A percentile compares a stretch with the other conserved stretches of the same genome.
Conservation (phyloP, 352 stramenopile genomes). For the Phytophthora colocasiae region DNA sequence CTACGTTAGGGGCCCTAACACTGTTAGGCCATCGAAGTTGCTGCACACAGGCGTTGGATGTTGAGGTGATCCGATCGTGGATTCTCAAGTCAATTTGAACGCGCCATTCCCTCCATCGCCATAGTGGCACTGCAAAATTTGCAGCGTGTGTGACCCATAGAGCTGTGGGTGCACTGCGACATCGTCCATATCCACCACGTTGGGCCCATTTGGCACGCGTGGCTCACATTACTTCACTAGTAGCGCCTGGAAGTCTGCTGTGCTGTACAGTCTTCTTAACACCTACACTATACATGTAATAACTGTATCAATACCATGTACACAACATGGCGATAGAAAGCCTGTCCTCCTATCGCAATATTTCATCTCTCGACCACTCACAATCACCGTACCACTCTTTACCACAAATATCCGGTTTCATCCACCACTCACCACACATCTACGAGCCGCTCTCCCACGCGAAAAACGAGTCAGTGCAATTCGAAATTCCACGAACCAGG, state of each 20-base stretch:
- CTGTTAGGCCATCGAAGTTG: no score
- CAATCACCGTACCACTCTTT: not conserved
- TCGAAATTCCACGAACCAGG: constrained; percentile 23
- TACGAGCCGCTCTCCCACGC: constrained; percentile 12
- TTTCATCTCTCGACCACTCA: constrained; percentile 12
- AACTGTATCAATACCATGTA: not conserved
- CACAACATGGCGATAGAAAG: no score
- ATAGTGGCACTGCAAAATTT: constrained; percentile 1
- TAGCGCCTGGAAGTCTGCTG: not conserved
- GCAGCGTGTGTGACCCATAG: not conserved
- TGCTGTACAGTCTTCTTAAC: not conserved
- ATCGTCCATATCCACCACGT: not conserved
- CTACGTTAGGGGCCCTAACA: not conserved
- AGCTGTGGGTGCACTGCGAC: constrained; percentile 1
- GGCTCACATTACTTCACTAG: constrained; percentile 5
- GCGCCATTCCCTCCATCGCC: not conserved
- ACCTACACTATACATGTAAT: constrained; percentile 22
- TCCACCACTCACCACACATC: not conserved
- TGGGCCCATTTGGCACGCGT: constrained; percentile 5
- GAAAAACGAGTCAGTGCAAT: constrained; percentile 41
- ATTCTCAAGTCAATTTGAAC: not conserved
- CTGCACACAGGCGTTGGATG: not conserved
- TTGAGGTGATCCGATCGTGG: not conserved
- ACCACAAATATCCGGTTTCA: constrained; percentile 2
- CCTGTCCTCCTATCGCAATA: not conserved